Conservation (phyloP, 2,329 filamentous ascomycete species). For the Rugonectria rugulosa region DNA sequence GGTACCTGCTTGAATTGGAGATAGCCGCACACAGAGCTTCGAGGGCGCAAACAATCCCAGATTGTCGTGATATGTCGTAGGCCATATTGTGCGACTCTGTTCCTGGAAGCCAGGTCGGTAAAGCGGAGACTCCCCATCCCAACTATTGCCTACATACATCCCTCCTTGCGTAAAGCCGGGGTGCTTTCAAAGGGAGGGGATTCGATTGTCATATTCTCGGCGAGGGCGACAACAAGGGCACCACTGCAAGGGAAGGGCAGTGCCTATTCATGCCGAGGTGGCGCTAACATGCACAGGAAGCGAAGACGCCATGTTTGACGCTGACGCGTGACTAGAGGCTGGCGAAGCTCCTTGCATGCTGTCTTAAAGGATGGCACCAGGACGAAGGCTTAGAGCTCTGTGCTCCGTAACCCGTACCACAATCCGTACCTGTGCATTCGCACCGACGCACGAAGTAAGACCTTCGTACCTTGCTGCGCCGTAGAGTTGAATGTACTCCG, state of each 20-base stretch:
- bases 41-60: slow-evolving; percentile 22
- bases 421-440: too few relatives aligned
- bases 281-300: slow-evolving; percentile 13
- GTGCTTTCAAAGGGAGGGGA: slow-evolving; percentile 3
- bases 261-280: slow-evolving; percentile 7
- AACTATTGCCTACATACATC: too few relatives aligned
- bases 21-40: slow-evolving; percentile 23
- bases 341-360: slow-evolving; percentile 1
- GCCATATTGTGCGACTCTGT: slow-evolving; percentile 5
- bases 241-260: neutral
- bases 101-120: slow-evolving; percentile 5
- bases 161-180: too few relatives aligned
- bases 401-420: too few relatives aligned
- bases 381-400: neutral
- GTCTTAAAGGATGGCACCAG: neutral
- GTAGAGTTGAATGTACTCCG: too few relatives aligned
- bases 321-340: slow-evolving; percentile 14
- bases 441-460: too few relatives aligned
- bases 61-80: slow-evolving; percentile 18
- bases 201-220: slow-evolving; percentile 14
- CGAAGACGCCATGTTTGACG: slow-evolving; percentile 2
- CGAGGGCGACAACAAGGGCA: slow-evolving; percentile 4
- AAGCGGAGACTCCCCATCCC: too few relatives aligned
- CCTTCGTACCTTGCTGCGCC: too few relatives aligned
- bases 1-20: slow-evolving; percentile 23